A percentile compares a stretch with the other conserved stretches of the same genome.
phyloP scores from a whole-genome alignment of 306 rosid species.

The Glycyrrhiza uralensis region DNA sequence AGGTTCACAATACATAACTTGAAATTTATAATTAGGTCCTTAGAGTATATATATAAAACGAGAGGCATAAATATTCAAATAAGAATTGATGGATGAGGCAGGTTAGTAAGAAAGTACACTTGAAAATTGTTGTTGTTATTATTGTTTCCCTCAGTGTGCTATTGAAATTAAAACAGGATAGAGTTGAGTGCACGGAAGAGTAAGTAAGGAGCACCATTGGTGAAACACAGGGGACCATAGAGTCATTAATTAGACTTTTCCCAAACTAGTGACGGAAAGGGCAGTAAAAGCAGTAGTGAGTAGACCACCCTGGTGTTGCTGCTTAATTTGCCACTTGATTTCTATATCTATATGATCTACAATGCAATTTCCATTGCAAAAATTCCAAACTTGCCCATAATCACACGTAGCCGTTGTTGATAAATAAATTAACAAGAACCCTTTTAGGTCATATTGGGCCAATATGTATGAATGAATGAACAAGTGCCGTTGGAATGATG shows the following conservation, averaged over 20 bases:
- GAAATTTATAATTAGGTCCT: background rate
- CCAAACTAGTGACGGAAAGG: constrained; percentile 6
- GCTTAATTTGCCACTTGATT: constrained; percentile 8
- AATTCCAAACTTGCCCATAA: background rate
- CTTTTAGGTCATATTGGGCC: constrained; percentile 23
- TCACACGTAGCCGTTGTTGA: constrained; percentile 39
- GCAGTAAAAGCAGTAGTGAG: background rate
- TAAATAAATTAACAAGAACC: background rate
- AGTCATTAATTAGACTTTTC: background rate
- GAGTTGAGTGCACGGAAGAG: background rate
- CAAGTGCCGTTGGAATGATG: constrained; percentile 47
- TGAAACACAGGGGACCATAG: constrained; percentile 11
- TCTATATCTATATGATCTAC: background rate
- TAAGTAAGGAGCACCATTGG: background rate
- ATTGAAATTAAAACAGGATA: background rate
- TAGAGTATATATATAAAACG: no score
- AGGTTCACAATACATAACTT: background rate
- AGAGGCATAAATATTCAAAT: background rate
- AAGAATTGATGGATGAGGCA: background rate
- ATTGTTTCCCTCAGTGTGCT: background rate
- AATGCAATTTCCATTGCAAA: background rate
- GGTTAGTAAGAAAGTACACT: background rate
- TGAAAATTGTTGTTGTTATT: background rate
- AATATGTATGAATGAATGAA: background rate
- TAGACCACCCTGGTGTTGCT: background rate